Conservation (phyloP, 768 basidiomycete species). For the Boletus vermiculosoides region DNA sequence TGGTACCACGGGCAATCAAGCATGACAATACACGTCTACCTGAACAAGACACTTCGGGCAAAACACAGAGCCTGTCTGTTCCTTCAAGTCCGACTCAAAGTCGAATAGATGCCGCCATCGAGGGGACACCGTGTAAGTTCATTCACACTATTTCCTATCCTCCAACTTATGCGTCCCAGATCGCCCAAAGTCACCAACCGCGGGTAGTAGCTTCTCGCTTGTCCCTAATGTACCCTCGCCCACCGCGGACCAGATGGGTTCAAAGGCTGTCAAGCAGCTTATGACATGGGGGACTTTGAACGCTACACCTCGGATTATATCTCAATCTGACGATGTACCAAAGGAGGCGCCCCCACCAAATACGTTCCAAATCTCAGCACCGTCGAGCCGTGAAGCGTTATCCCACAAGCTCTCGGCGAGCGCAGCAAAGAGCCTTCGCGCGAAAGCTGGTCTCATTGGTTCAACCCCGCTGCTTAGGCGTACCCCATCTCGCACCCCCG, state of each 20-base stretch:
- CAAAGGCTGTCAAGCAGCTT: conserved; percentile 82
- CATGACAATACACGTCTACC: conserved; percentile 80
- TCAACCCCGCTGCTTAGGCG: conserved; percentile 28
- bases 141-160: neutral
- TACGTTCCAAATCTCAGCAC: conserved; percentile 77
- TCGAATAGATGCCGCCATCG: conserved; percentile 88
- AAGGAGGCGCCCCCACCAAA: conserved; percentile 43
- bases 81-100: conserved; percentile 91
- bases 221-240: conserved; percentile 88
- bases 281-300: conserved; percentile 98
- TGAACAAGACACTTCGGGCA: conserved; percentile 58
- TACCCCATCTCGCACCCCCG: conserved; percentile 38
- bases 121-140: conserved; percentile 82
- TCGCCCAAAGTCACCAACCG: conserved; percentile 55
- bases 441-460: conserved; percentile 63
- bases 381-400: conserved; percentile 76
- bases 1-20: conserved; percentile 62
- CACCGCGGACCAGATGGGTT: conserved; percentile 76
- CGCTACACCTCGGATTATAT: conserved; percentile 87
- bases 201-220: conserved; percentile 62
- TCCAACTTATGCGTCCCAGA: conserved; percentile 43
- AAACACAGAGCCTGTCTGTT: conserved; percentile 45
- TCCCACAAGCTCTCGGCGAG: conserved; percentile 79
- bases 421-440: conserved; percentile 78
- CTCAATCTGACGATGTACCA: conserved; percentile 53